Evolutionary conservation across 2,329 filamentous ascomycete genomes (phyloP), one percentile per base, ranked within the genome.

Genomic region (Botrytis hyacinthi): DNA sequence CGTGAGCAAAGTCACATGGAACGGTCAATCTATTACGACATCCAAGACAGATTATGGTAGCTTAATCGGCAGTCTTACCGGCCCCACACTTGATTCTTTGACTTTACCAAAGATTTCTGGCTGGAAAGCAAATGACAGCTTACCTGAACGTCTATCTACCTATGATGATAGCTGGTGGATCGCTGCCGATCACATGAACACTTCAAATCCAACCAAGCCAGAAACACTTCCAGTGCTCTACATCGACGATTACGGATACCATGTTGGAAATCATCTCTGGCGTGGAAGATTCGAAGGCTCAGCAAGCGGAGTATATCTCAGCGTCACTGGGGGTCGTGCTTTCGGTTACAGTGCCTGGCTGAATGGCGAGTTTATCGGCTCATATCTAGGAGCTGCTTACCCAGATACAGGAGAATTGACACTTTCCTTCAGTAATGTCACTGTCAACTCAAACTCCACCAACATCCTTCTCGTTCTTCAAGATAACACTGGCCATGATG

Each of bases 401-500:
- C 79, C 80, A 10, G 70, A 68, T 2, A 76, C 79, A 2, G 81
- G 82, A 4, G 82, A 81, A 5, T 76, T 81, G 18, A 57, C 59
- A 70, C 63, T 62, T 22, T 75, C 68, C 16, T 73, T 73, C 40
- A 78, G 81, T 60, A 86, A 87, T 61, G 83, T 82, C 3, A 86
- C 84, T 2, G 76, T 87, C 0, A 80, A 81, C 40, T 46, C 51
- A 32, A 72, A 72, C 10, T 57, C 61, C 44, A 76, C 80, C 0
- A 87, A 88, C 72, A 79, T 86, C 2, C 81, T 89, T 4, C 83
- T 89, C 20, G 80, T 89, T 7, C 81, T 89, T 29, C 86, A 89
- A 79, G 87, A 90, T 76, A 85, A 90, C 80, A 87, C 86, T 14
- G 88, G 89, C 14, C 87, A 90, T 77, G 88, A 89, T 63, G 83